phyloP scores from a whole-genome alignment of 2,329 filamentous ascomycete genomes.

The Shiraia sp. region DNA sequence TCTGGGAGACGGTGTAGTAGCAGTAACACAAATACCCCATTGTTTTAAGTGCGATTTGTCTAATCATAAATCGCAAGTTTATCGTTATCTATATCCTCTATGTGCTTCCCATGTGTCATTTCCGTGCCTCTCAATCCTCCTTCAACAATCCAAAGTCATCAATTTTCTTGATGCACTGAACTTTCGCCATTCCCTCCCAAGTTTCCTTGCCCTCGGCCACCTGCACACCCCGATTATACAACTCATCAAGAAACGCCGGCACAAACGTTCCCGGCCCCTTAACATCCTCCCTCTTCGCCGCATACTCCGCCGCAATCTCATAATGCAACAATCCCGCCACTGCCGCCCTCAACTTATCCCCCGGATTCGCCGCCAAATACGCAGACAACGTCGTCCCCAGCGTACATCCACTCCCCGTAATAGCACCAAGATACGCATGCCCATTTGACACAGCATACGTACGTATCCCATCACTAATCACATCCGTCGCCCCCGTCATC shows the following conservation, averaged over 20 bases:
- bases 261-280: conserved; percentile 85
- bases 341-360: conserved; percentile 63
- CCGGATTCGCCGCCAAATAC: conserved; percentile 59
- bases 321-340: conserved; percentile 76
- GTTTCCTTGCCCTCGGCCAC: conserved; percentile 14
- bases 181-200: conserved; percentile 16
- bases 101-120: background rate
- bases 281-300: conserved; percentile 62
- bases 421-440: conserved; percentile 67
- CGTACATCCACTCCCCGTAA: conserved; percentile 80
- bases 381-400: conserved; percentile 81
- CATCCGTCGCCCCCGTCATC: conserved; percentile 79
- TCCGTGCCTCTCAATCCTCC: conserved; percentile 8
- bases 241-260: conserved; percentile 78
- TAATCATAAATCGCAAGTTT: background rate
- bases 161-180: conserved; percentile 22
- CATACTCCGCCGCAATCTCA: conserved; percentile 75
- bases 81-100: background rate
- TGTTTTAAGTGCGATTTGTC: no score
- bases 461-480: conserved; percentile 72
- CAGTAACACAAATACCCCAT: no score
- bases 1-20: no score
- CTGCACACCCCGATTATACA: conserved; percentile 45
- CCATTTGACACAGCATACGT: conserved; percentile 76
- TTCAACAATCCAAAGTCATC: conserved; percentile 24